Conservation (phyloP, 192 early-diverging fungal genomes). For the Mycoemilia scoparia region DNA sequence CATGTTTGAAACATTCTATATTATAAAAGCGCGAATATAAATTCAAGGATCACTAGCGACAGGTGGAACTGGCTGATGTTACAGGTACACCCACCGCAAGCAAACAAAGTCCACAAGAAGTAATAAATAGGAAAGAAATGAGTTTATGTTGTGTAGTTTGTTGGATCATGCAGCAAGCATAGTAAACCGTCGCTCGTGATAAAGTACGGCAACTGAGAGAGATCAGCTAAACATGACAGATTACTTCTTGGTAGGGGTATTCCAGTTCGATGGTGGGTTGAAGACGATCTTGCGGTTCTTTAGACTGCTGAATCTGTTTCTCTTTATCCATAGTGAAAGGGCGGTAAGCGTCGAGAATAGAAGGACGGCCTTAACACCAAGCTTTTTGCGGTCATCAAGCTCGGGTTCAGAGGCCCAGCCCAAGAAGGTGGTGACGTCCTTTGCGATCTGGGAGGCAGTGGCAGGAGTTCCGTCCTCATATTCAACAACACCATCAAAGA, state of each 20-base stretch:
- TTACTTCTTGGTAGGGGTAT: conserved; percentile 12
- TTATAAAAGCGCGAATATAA: no score
- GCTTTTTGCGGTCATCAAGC: conserved; percentile 90
- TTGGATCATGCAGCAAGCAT: no score
- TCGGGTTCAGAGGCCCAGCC: conserved; percentile 95
- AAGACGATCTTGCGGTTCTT: conserved; percentile 91
- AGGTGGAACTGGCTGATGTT: no score
- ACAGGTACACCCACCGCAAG: no score
- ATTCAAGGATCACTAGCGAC: no score
- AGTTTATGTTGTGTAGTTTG: no score
- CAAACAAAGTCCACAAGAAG: no score
- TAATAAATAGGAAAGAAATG: no score
- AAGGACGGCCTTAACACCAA: conserved; percentile 75
- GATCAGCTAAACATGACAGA: no score
- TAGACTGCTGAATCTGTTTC: conserved; percentile 78
- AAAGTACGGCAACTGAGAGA: no score
- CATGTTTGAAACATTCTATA: no score
- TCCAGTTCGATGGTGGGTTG: conserved; percentile 31
- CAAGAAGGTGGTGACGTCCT: conserved; percentile 89
- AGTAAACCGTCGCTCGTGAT: no score
- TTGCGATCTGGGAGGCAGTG: conserved; percentile 88
- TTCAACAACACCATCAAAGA: conserved; percentile 89
- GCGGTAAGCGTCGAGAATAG: conserved; percentile 49
- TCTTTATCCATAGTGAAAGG: conserved; percentile 76
- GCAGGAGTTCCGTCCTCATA: conserved; percentile 95